phyloP scores from a whole-genome alignment of 352 stramenopile genomes.

The Phytophthora parvispora region DNA sequence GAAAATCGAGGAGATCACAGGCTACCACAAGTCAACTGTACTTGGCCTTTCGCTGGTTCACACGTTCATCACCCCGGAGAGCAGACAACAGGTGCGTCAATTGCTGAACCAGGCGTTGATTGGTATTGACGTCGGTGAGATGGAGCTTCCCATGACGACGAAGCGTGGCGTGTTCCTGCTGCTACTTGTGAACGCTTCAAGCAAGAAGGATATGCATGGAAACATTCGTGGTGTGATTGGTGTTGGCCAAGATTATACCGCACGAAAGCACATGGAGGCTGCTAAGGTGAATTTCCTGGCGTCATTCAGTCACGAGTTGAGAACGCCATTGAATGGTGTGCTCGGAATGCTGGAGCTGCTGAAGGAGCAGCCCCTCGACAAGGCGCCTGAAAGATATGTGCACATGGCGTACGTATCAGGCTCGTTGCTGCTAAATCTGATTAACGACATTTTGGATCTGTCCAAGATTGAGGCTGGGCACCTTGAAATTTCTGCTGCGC shows the following conservation, averaged over 20 bases:
- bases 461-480: constrained; percentile 95
- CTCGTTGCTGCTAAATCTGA: constrained; percentile 91
- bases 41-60: constrained; percentile 80
- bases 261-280: constrained; percentile 88
- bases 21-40: constrained; percentile 78
- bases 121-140: constrained; percentile 90
- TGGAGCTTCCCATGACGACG: constrained; percentile 89
- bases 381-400: constrained; percentile 75
- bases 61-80: constrained; percentile 84
- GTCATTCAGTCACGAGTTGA: constrained; percentile 88
- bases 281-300: constrained; percentile 90
- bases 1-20: constrained; percentile 90
- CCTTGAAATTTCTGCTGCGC: constrained; percentile 88
- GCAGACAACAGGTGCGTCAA: constrained; percentile 72
- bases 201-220: constrained; percentile 92
- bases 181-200: constrained; percentile 85
- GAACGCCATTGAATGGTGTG: constrained; percentile 85
- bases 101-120: constrained; percentile 85
- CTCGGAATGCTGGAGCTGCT: constrained; percentile 87
- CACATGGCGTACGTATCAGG: constrained; percentile 90
- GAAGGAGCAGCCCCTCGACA: constrained; percentile 81
- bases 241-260: constrained; percentile 95
- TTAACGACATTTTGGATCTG: constrained; percentile 94
- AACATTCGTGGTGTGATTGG: constrained; percentile 94
- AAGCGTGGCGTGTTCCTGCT: constrained; percentile 76